A percentile compares a stretch with the other conserved stretches of the same genome.
Conservation (phyloP, 306 rosid species). For the Alnus glutinosa region DNA sequence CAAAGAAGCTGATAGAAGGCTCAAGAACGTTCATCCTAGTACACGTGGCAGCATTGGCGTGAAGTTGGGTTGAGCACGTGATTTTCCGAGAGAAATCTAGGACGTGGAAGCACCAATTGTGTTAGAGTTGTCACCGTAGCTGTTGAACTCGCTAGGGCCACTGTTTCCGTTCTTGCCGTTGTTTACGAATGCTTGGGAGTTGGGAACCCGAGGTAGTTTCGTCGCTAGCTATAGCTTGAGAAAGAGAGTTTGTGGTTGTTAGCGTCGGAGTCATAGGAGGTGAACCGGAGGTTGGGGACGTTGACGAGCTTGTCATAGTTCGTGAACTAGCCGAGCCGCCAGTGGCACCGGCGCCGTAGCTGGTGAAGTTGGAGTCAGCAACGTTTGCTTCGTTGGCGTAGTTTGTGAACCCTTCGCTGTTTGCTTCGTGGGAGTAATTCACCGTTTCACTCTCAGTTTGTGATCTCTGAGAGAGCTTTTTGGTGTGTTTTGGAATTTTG, state of each 20-base stretch:
- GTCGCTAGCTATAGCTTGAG: conserved; percentile 58
- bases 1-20: no score
- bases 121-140: conserved; percentile 59
- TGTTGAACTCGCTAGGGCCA: conserved; percentile 57
- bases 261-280: conserved; percentile 56
- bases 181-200: conserved; percentile 39
- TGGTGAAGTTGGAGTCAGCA: conserved; percentile 58
- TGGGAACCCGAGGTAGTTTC: conserved; percentile 79
- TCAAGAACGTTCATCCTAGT: no score
- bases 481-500: no score
- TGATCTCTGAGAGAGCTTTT: no score
- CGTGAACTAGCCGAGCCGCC: conserved; percentile 52
- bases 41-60: no score
- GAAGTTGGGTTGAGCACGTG: no score
- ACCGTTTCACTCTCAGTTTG: no score
- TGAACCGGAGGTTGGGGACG: conserved; percentile 74
- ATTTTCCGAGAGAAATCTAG: no score
- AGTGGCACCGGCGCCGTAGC: conserved; percentile 48
- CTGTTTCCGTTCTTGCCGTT: conserved; percentile 63
- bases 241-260: conserved; percentile 61
- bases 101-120: conserved; percentile 32
- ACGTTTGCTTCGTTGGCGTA: conserved; percentile 72
- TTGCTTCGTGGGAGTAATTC: no score
- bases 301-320: conserved; percentile 69
- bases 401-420: conserved; percentile 52